Percentiles rank a stretch among this genome's conserved stretches.
These are phyloP conservation scores for Syzygium grande DNA, from an alignment of 345 rosid species.

Conservation along the genomic window DNA sequence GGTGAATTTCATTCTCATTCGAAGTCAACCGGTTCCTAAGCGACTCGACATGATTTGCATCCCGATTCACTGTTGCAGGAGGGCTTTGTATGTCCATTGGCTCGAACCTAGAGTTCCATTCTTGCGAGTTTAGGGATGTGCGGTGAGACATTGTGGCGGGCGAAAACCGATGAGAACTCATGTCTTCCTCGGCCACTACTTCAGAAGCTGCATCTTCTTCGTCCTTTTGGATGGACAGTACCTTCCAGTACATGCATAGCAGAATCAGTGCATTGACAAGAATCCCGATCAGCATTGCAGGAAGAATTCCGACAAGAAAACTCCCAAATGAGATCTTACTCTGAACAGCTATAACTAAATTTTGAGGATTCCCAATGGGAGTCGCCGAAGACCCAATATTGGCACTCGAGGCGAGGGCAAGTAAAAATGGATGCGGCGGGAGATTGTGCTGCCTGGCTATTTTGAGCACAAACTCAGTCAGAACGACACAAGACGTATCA, in stretches of 20 bases:
- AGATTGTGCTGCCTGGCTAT: slow-evolving; percentile 74
- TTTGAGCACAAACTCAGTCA: slow-evolving; percentile 79
- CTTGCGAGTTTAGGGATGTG: no score
- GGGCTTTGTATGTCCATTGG: no score
- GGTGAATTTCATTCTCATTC: no score
- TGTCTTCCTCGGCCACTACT: no score
- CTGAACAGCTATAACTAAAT: slow-evolving; percentile 73
- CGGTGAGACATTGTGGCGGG: no score
- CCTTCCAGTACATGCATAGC: slow-evolving; percentile 59
- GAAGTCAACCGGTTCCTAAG: no score
- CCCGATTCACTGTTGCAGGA: no score
- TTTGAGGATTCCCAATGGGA: slow-evolving; percentile 90
- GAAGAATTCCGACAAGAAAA: slow-evolving; percentile 58
- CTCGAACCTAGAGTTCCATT: no score
- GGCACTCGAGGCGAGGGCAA: slow-evolving; percentile 81
- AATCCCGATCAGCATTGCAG: slow-evolving; percentile 68
- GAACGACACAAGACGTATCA: slow-evolving; percentile 69
- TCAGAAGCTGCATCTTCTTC: slow-evolving; percentile 13
- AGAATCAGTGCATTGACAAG: slow-evolving; percentile 48
- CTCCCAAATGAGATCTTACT: slow-evolving; percentile 55
- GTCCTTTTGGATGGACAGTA: slow-evolving; percentile 52
- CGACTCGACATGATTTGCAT: no score
- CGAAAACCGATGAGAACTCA: no score
- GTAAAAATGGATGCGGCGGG: slow-evolving; percentile 69
- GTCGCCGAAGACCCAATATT: slow-evolving; percentile 86